Base-by-base conservation (phyloP, 768 basidiomycete species). In the Pisolithus microcarpus region DNA sequence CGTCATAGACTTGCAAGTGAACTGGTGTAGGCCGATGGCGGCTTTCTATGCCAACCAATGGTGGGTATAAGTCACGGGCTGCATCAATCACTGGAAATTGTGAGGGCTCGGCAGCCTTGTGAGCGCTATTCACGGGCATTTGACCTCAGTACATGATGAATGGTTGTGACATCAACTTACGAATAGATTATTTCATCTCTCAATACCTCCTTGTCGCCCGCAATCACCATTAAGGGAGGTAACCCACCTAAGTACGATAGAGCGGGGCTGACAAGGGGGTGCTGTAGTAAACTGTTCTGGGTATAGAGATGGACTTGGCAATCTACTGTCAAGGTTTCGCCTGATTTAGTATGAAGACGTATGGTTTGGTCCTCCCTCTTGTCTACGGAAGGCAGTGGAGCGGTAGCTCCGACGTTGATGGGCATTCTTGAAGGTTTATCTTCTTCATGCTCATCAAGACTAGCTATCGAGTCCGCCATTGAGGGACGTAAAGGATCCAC, bases 1-100 rank as follows among this genome's bases (percentile, higher is more conserved):
- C 91, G 61, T 97, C 93, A 61, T 92, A 96, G 1, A 96, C 82
- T 65, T 97, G 93, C 10, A 97, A 72, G 70, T 97, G 93, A 16
- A 95, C 91, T 50, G 84, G 75, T 1, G 93, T 92, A 2, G 87
- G 73, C n/a, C 66, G 63, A 56, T 69, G 68, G 10, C 73, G 72
- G 15, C 66, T 58, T 60, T 82, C 83, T 53, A 85, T 81, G 10
- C 72, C 77, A 7, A 71, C 61, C 21, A 87, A 62, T 6, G 70
- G 57, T 18, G 85, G 82, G 57, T 87, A 88, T 42, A 88, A 54
- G 23, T 60, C 62, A 36, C 73, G 73, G 1, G 68, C 66, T 5
- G 70, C 67, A 4, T 80, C 70, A 43, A 62, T 72, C 11, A 80
- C 50, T 0, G 78, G 73, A 63, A 79, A 95, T 54, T 71, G 75